Evolutionary conservation across 768 basidiomycete species (phyloP).

Genomic region (Collybia nuda): DNA sequence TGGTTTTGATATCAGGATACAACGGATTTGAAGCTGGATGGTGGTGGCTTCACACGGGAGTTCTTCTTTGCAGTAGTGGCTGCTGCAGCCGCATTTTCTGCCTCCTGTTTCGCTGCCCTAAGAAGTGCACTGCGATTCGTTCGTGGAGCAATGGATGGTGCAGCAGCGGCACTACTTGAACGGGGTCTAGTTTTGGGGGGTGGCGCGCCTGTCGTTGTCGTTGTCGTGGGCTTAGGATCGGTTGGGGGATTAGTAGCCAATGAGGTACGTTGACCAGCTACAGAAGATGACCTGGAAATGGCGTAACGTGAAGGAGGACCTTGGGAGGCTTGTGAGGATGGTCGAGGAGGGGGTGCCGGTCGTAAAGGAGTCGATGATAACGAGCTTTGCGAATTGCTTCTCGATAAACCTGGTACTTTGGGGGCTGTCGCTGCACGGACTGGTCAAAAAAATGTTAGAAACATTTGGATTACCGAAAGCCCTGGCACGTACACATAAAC

Average conservation of each 20-base stretch:
- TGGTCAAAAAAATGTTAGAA: conserved; percentile 19
- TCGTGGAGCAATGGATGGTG: conserved; percentile 66
- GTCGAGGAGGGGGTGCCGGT: conserved; percentile 17
- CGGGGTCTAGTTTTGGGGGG: conserved; percentile 37
- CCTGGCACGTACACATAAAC: conserved; percentile 59
- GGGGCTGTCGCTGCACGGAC: conserved; percentile 46
- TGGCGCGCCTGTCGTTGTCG: conserved; percentile 1
- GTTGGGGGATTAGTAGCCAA: conserved; percentile 8
- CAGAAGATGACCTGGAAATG: conserved; percentile 14
- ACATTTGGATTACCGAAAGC: no score
- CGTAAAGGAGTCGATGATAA: conserved; percentile 13
- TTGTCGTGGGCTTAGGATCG: conserved; percentile 7
- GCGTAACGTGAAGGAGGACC: conserved; percentile 11
- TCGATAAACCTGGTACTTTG: conserved; percentile 42
- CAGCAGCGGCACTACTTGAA: conserved; percentile 52
- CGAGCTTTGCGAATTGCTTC: conserved; percentile 42
- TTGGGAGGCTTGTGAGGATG: conserved; percentile 29
- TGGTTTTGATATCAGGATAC: conserved; percentile 12
- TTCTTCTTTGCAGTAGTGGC: conserved; percentile 41
- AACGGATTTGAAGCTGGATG: conserved; percentile 41
- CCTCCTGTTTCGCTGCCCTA: conserved; percentile 67
- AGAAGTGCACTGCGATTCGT: conserved; percentile 75
- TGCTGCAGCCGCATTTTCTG: conserved; percentile 40
- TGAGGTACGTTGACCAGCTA: conserved; percentile 35
- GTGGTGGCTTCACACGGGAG: conserved; percentile 28